A percentile compares a stretch with the other conserved stretches of the same genome.
phyloP scores from a whole-genome alignment of 2,329 filamentous ascomycete species.

The Colletotrichum liaoningense region DNA sequence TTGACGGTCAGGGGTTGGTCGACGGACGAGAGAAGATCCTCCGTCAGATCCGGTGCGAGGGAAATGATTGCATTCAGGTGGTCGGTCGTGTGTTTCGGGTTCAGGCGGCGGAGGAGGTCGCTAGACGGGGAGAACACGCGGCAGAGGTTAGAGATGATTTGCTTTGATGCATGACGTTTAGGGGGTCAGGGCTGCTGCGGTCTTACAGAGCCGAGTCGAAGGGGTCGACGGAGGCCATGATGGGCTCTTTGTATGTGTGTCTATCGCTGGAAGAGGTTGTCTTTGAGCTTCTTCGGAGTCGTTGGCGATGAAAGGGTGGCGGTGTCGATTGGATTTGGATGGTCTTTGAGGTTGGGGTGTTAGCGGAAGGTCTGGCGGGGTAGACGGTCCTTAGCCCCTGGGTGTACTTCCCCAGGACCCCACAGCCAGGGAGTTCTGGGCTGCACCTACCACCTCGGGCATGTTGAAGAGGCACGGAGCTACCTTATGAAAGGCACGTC shows the following conservation, averaged over 20 bases:
- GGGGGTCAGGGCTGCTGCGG: constrained; percentile 14
- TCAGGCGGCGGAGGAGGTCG: constrained; percentile 97
- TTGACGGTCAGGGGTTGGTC: constrained; percentile 92
- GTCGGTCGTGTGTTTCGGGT: constrained; percentile 88
- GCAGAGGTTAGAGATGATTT: constrained; percentile 20
- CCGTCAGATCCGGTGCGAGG: constrained; percentile 90
- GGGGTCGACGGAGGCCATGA: constrained; percentile 69
- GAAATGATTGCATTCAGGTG: constrained; percentile 92
- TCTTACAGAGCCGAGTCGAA: constrained; percentile 82
- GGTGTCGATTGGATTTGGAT: constrained; percentile 8
- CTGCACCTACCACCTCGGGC: constrained; percentile 20
- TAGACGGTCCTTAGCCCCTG: constrained; percentile 18
- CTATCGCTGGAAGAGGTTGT: background rate
- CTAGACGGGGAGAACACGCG: constrained; percentile 57
- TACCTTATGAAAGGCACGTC: constrained; percentile 1
- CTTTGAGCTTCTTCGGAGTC: background rate
- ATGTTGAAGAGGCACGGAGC: background rate
- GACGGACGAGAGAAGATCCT: constrained; percentile 97
- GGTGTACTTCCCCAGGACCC: constrained; percentile 15
- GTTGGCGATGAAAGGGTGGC: constrained; percentile 1
- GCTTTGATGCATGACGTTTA: constrained; percentile 6
- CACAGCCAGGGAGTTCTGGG: constrained; percentile 21
- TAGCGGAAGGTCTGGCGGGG: constrained; percentile 22
- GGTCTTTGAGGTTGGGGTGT: constrained; percentile 18
- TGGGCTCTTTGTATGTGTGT: constrained; percentile 23